Evolutionary conservation across 1,139 yeast species (phyloP).

Genomic region (Geotrichum fermentans): DNA sequence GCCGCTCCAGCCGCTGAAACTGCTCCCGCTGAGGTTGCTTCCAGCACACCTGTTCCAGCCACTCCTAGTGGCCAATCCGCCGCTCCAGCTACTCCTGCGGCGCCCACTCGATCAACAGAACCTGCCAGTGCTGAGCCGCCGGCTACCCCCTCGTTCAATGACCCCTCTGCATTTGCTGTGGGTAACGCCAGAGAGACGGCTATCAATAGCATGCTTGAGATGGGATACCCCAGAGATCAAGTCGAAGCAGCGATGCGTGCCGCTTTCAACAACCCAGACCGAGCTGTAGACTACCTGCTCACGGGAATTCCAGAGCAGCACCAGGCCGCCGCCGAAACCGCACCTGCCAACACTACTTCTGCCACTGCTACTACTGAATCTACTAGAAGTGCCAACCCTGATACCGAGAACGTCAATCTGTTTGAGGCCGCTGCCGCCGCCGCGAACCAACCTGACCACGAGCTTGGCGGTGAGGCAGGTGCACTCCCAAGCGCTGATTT

Average conservation of each 20-base stretch:
- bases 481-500: conserved; percentile 26
- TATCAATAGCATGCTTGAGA: conserved; percentile 79
- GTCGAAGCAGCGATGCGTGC: conserved; percentile 91
- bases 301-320: conserved; percentile 81
- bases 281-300: conserved; percentile 91
- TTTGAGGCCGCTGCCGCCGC: conserved; percentile 74
- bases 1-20: conserved; percentile 29
- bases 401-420: conserved; percentile 48
- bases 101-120: conserved; percentile 31
- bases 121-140: conserved; percentile 33
- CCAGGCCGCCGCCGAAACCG: conserved; percentile 33
- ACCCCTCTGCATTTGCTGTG: conserved; percentile 45
- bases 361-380: conserved; percentile 34
- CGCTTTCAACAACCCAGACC: conserved; percentile 94
- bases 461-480: conserved; percentile 30
- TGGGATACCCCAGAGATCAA: conserved; percentile 89
- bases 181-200: conserved; percentile 66
- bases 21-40: conserved; percentile 28
- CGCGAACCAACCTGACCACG: conserved; percentile 37
- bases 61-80: conserved; percentile 25
- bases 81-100: conserved; percentile 28
- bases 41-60: conserved; percentile 30
- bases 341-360: conserved; percentile 29
- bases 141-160: conserved; percentile 31
- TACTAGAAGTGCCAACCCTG: conserved; percentile 41